Evolutionary conservation across 768 basidiomycete genomes (phyloP).

Genomic region (Pleurotus citrinopileatus): DNA sequence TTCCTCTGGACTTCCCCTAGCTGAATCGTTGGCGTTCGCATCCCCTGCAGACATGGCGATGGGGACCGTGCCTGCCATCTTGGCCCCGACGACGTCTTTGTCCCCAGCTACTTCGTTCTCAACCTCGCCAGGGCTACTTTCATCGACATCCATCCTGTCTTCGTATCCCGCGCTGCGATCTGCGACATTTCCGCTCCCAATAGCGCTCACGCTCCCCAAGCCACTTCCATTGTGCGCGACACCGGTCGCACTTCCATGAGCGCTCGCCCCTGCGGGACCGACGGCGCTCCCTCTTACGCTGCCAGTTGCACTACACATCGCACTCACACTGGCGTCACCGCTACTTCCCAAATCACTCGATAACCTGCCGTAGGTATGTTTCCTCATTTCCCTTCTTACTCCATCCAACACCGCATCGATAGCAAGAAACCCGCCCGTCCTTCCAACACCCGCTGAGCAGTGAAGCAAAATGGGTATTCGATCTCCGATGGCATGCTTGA

Average conservation of each 20-base stretch:
- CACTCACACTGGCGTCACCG: slow-evolving; percentile 5
- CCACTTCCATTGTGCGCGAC: background rate
- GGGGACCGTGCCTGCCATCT: slow-evolving; percentile 2
- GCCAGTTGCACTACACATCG: background rate
- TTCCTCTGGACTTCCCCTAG: background rate
- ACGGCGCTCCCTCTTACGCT: background rate
- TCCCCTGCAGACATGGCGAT: background rate
- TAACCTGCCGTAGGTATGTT: slow-evolving; percentile 10
- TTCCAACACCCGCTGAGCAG: slow-evolving; percentile 93
- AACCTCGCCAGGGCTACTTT: background rate
- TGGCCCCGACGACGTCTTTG: background rate
- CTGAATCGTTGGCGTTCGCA: background rate
- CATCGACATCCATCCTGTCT: slow-evolving; percentile 14
- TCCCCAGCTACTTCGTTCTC: background rate
- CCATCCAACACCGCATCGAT: slow-evolving; percentile 85
- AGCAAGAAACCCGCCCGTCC: slow-evolving; percentile 92
- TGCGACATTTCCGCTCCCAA: slow-evolving; percentile 11
- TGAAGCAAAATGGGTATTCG: slow-evolving; percentile 70
- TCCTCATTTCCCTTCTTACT: slow-evolving; percentile 54
- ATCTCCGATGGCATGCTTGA: slow-evolving; percentile 44
- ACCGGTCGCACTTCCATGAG: background rate
- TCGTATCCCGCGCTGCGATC: slow-evolving; percentile 11
- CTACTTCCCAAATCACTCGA: slow-evolving; percentile 4
- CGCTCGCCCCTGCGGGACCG: background rate
- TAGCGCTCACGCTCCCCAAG: background rate